phyloP scores from a whole-genome alignment of 2,329 filamentous ascomycete species.

The Fusarium xyrophilum region DNA sequence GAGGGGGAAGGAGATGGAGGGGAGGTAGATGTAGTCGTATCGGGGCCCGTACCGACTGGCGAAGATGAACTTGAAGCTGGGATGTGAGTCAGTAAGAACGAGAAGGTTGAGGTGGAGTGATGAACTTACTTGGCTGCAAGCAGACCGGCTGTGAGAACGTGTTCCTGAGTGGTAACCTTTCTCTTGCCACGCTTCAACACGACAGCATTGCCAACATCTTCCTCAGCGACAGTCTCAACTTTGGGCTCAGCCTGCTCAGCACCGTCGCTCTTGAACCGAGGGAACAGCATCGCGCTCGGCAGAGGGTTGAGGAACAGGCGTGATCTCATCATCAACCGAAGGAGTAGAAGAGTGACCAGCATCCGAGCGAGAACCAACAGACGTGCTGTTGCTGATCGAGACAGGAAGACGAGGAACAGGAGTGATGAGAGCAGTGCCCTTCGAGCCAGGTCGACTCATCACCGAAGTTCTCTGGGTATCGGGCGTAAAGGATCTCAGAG shows the following conservation, averaged over 20 bases:
- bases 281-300: rapidly evolving
- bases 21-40: background rate
- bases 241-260: background rate
- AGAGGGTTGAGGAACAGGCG: background rate
- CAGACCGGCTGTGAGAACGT: background rate
- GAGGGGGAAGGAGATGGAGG: background rate
- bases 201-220: background rate
- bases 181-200: background rate
- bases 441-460: background rate
- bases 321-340: background rate
- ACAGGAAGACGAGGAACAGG: background rate
- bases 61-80: background rate
- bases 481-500: background rate
- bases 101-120: rapidly evolving
- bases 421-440: background rate
- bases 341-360: background rate
- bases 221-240: background rate
- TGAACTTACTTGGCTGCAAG: background rate
- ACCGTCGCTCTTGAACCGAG: background rate
- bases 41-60: background rate
- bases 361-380: background rate
- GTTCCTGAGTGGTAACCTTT: background rate
- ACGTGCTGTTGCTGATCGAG: background rate
- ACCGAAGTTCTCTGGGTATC: background rate
- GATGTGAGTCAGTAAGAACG: background rate